These are phyloP conservation scores for Cladosporium sp. DNA, from an alignment of 2,329 filamentous ascomycete species.

Conservation along the genomic window DNA sequence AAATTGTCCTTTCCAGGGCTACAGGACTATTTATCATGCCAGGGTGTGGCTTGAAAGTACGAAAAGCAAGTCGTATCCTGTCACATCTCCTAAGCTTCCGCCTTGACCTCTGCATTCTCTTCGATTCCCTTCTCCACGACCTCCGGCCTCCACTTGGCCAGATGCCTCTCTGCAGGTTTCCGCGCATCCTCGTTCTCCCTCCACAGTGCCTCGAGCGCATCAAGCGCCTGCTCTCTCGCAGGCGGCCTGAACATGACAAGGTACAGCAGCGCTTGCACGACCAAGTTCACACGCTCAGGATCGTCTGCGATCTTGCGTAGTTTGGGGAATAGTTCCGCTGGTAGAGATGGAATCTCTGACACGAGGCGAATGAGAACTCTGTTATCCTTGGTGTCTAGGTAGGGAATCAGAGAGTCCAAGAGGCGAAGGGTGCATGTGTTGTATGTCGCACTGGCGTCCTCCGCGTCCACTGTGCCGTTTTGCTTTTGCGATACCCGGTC, in stretches of 20 bases:
- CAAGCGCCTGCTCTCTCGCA: slow-evolving; percentile 52
- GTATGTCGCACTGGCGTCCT: slow-evolving; percentile 25
- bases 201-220: slow-evolving; percentile 57
- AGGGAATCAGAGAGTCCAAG: slow-evolving; percentile 85
- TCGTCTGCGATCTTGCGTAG: slow-evolving; percentile 63
- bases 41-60: no score
- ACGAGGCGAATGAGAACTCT: slow-evolving; percentile 78
- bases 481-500: slow-evolving; percentile 59
- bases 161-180: slow-evolving; percentile 48
- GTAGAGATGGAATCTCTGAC: slow-evolving; percentile 83
- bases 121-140: slow-evolving; percentile 31
- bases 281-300: slow-evolving; percentile 58
- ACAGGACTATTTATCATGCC: no score
- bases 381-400: slow-evolving; percentile 87
- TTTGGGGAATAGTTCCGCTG: slow-evolving; percentile 64
- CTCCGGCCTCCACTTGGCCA: slow-evolving; percentile 53
- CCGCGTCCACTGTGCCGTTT: slow-evolving; percentile 11
- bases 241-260: slow-evolving; percentile 58
- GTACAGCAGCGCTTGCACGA: slow-evolving; percentile 56
- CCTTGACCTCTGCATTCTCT: slow-evolving; percentile 15
- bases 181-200: slow-evolving; percentile 46
- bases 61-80: no score
- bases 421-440: slow-evolving; percentile 40
- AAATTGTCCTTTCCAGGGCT: no score
- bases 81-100: slow-evolving; percentile 13